These are phyloP conservation scores for Phanerochaete carnosa DNA, from an alignment of 768 basidiomycete genomes.

Conservation along the genomic window DNA sequence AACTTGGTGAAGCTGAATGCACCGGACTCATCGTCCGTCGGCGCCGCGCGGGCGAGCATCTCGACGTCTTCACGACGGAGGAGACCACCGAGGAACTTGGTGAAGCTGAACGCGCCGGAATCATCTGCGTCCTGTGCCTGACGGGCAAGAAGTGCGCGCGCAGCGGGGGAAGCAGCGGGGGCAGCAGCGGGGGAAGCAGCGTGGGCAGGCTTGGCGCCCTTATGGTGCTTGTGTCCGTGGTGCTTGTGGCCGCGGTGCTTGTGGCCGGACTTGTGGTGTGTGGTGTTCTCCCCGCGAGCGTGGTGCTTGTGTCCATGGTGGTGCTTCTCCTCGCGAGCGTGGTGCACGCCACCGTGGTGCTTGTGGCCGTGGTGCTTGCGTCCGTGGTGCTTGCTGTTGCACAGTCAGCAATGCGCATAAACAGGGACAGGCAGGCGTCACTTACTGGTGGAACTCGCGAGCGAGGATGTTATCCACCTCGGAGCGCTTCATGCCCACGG, in stretches of 20 bases:
- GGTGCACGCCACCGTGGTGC: not conserved
- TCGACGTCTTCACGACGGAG: too few relatives aligned
- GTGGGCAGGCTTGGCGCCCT: not conserved
- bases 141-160: not conserved
- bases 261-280: too few relatives aligned
- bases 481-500: not conserved
- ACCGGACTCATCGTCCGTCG: too few relatives aligned
- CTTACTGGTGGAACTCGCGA: not conserved
- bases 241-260: not conserved
- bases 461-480: not conserved
- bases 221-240: not conserved
- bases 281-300: too few relatives aligned
- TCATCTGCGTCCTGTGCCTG: not conserved
- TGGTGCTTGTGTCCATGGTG: not conserved
- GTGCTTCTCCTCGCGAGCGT: not conserved
- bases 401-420: not conserved
- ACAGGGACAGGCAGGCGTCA: not conserved
- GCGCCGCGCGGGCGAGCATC: too few relatives aligned
- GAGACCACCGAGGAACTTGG: too few relatives aligned
- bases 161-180: not conserved
- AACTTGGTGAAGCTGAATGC: too few relatives aligned
- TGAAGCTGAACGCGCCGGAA: constrained; percentile 1
- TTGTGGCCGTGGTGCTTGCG: not conserved
- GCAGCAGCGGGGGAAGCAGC: not conserved
- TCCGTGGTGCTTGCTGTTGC: not conserved